Conservation (phyloP, 2,329 filamentous ascomycete species). For the Nakataea oryzae region DNA sequence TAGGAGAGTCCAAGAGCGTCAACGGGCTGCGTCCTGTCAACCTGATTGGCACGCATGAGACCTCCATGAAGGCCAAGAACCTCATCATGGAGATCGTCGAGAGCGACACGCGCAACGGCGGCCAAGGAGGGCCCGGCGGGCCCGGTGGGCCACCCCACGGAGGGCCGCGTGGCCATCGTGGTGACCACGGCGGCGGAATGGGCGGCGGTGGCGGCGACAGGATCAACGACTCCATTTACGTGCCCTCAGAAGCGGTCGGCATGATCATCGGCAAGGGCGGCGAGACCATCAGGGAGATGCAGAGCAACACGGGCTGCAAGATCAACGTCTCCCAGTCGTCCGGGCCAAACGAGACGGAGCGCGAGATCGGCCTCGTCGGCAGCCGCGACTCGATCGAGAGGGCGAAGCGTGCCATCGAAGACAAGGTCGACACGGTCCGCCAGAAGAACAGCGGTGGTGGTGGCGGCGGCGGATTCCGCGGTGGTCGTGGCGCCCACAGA, state of each 20-base stretch:
- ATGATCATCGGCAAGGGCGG: constrained; percentile 96
- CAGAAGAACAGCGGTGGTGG: constrained; percentile 42
- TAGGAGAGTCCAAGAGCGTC: constrained; percentile 84
- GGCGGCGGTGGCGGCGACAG: constrained; percentile 45
- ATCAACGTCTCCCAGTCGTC: constrained; percentile 84
- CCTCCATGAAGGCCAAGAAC: constrained; percentile 70
- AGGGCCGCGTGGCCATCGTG: constrained; percentile 11
- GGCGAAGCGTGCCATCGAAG: constrained; percentile 77
- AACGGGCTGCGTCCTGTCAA: constrained; percentile 86
- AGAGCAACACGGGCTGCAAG: constrained; percentile 78
- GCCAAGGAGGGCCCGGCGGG: constrained; percentile 21
- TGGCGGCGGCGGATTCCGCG: constrained; percentile 30
- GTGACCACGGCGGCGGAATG: constrained; percentile 24
- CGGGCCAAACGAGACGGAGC: constrained; percentile 66
- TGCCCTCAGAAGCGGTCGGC: constrained; percentile 83
- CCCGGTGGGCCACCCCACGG: constrained; percentile 22
- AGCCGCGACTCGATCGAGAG: constrained; percentile 64
- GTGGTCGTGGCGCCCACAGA: constrained; percentile 30
- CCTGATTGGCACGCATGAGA: constrained; percentile 67
- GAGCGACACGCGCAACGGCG: constrained; percentile 61
- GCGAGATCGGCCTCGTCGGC: constrained; percentile 80
- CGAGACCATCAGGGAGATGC: constrained; percentile 91
- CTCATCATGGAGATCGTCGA: constrained; percentile 91
- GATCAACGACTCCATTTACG: constrained; percentile 71
- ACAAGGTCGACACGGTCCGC: constrained; percentile 78